phyloP scores from a whole-genome alignment of 768 basidiomycete species.

The Kwoniella heveanensis region DNA sequence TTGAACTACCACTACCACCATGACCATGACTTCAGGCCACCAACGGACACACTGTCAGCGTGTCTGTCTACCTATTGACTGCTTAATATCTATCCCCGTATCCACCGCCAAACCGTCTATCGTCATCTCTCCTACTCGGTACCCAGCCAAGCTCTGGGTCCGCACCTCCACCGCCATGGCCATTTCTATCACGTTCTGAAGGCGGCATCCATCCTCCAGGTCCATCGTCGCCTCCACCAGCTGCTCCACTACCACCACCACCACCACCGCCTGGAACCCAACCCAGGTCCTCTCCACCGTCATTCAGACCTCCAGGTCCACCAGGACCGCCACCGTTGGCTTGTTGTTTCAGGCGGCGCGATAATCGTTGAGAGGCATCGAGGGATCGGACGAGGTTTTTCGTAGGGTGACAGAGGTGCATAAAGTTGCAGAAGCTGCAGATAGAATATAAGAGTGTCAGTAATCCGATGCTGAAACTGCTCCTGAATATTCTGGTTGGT shows the following conservation, averaged over 20 bases:
- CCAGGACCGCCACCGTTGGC: slow-evolving; percentile 15
- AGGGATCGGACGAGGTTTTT: slow-evolving; percentile 78
- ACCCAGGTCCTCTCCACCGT: slow-evolving; percentile 30
- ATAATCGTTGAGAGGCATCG: slow-evolving; percentile 74
- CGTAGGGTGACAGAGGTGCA: slow-evolving; percentile 89
- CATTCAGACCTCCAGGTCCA: slow-evolving; percentile 15
- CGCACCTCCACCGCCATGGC: background rate
- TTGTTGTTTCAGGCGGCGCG: slow-evolving; percentile 32
- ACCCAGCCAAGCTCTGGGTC: slow-evolving; percentile 24
- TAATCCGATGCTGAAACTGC: too few relatives aligned
- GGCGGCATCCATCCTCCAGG: slow-evolving; percentile 30
- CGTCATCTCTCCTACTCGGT: slow-evolving; percentile 20
- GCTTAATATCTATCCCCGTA: slow-evolving; percentile 14
- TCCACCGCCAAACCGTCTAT: slow-evolving; percentile 10
- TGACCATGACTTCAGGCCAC: too few relatives aligned
- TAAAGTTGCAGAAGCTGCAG: slow-evolving; percentile 98
- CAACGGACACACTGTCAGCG: too few relatives aligned
- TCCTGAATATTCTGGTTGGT: too few relatives aligned
- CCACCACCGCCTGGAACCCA: slow-evolving; percentile 42
- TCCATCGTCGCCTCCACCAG: slow-evolving; percentile 22
- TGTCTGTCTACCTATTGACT: too few relatives aligned
- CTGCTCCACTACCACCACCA: slow-evolving; percentile 5
- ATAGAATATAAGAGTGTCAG: too few relatives aligned
- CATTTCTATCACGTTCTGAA: slow-evolving; percentile 7
- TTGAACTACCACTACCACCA: too few relatives aligned